Conservation (phyloP, 192 early-diverging fungal species). For the Coemansia sp. region DNA sequence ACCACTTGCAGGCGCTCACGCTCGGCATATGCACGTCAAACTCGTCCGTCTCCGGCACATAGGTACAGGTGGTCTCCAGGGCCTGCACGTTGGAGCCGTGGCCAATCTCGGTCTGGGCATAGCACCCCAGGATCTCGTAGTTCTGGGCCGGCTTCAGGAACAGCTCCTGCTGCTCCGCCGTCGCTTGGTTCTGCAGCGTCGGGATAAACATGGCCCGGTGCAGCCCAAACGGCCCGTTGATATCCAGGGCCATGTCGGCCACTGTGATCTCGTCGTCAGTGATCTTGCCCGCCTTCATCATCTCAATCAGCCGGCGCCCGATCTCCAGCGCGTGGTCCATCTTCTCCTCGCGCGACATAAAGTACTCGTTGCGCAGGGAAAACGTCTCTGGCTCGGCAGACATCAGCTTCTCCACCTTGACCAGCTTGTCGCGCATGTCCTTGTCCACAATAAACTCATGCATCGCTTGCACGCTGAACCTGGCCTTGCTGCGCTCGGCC, state of each 20-base stretch:
- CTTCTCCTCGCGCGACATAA: slow-evolving; percentile 62
- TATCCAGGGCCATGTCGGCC: slow-evolving; percentile 53
- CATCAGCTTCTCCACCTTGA: slow-evolving; percentile 56
- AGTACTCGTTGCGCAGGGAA: slow-evolving; percentile 64
- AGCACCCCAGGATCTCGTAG: slow-evolving; percentile 79
- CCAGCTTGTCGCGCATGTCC: slow-evolving; percentile 53
- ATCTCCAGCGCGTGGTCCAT: slow-evolving; percentile 57
- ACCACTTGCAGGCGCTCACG: slow-evolving; percentile 80
- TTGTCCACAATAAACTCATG: slow-evolving; percentile 62
- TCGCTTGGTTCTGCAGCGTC: slow-evolving; percentile 65
- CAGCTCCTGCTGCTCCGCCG: slow-evolving; percentile 69
- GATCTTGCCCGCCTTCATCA: slow-evolving; percentile 44
- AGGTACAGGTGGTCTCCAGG: slow-evolving; percentile 83
- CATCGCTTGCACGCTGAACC: slow-evolving; percentile 61
- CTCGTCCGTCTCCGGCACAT: slow-evolving; percentile 74
- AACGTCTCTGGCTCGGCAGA: slow-evolving; percentile 64
- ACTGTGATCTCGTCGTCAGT: slow-evolving; percentile 38
- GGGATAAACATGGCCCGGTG: slow-evolving; percentile 83
- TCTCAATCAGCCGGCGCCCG: slow-evolving; percentile 57
- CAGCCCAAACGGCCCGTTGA: slow-evolving; percentile 55
- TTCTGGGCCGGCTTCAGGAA: slow-evolving; percentile 67
- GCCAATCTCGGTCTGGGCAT: slow-evolving; percentile 81
- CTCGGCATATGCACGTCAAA: slow-evolving; percentile 79
- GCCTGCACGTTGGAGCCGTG: slow-evolving; percentile 72
- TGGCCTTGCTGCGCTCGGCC: slow-evolving; percentile 60